Conservation (phyloP, 345 rosid species). For the Abelmoschus esculentus region DNA sequence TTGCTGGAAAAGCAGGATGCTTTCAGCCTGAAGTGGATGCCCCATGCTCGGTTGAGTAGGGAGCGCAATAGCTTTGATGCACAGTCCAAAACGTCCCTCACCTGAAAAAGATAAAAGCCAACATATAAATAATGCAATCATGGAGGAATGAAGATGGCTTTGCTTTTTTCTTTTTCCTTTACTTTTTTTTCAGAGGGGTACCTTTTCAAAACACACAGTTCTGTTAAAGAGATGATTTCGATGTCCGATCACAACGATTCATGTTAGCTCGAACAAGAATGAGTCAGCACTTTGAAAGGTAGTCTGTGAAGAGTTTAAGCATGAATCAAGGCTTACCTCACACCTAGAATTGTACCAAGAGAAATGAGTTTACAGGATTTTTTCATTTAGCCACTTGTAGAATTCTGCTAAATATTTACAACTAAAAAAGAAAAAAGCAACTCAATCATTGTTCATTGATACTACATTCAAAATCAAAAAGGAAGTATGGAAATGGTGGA, state of each 20-base stretch:
- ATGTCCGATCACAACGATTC: not conserved
- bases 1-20: slow-evolving; percentile 1
- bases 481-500: no score
- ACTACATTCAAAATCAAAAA: no score
- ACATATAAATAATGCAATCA: slow-evolving; percentile 16
- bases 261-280: not conserved
- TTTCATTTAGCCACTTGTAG: not conserved
- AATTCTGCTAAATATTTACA: no score
- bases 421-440: no score
- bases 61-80: slow-evolving; percentile 13
- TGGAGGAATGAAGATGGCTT: not conserved
- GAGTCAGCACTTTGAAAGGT: not conserved
- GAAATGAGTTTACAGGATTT: not conserved
- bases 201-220: not conserved
- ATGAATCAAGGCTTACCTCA: no score
- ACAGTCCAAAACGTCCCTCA: slow-evolving; percentile 5
- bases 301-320: not conserved
- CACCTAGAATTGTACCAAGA: not conserved
- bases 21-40: not conserved
- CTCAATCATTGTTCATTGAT: no score
- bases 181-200: no score
- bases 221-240: slow-evolving; percentile 1
- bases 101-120: slow-evolving; percentile 12
- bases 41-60: slow-evolving; percentile 23
- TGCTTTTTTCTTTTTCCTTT: not conserved